Evolutionary conservation across 164 flowering plant species (phyloP).

Genomic region (Hamamelis virginiana): DNA sequence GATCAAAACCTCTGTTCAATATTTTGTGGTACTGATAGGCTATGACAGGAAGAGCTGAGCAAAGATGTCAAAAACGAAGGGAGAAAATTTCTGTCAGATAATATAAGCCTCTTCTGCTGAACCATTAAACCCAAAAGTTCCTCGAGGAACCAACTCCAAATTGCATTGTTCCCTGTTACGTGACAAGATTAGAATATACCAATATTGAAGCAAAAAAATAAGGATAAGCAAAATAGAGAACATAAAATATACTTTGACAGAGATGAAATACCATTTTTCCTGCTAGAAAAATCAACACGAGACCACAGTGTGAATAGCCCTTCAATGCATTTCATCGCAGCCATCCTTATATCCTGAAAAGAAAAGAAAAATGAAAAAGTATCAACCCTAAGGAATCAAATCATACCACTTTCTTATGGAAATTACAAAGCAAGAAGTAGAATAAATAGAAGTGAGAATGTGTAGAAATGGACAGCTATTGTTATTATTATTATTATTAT

Average conservation of each 20-base stretch:
- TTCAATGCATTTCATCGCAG: constrained; percentile 76
- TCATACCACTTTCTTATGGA: not conserved
- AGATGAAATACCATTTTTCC: constrained; percentile 51
- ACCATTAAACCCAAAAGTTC: constrained; percentile 59
- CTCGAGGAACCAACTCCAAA: constrained; percentile 41
- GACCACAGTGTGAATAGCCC: constrained; percentile 41
- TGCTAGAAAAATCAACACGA: constrained; percentile 28
- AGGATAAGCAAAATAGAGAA: not conserved
- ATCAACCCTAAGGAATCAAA: not conserved
- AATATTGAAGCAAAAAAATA: not conserved
- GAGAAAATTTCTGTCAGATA: constrained; percentile 64
- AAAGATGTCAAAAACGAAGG: constrained; percentile 55
- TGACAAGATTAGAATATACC: constrained; percentile 5
- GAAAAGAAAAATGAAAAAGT: not conserved
- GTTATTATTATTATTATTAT: too few species aligned
- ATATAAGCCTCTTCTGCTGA: constrained; percentile 68
- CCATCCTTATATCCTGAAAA: constrained; percentile 54
- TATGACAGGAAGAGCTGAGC: constrained; percentile 45
- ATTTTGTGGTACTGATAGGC: constrained; percentile 55
- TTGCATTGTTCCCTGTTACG: constrained; percentile 45
- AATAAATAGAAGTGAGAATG: not conserved
- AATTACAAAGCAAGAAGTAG: not conserved
- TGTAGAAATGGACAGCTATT: not conserved
- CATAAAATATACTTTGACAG: not conserved
- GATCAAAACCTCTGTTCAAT: constrained; percentile 52